A percentile compares a stretch with the other conserved stretches of the same genome.
Conservation (phyloP, 1,284 basidiomycete genomes). For the Trichosporon coremiiforme region DNA sequence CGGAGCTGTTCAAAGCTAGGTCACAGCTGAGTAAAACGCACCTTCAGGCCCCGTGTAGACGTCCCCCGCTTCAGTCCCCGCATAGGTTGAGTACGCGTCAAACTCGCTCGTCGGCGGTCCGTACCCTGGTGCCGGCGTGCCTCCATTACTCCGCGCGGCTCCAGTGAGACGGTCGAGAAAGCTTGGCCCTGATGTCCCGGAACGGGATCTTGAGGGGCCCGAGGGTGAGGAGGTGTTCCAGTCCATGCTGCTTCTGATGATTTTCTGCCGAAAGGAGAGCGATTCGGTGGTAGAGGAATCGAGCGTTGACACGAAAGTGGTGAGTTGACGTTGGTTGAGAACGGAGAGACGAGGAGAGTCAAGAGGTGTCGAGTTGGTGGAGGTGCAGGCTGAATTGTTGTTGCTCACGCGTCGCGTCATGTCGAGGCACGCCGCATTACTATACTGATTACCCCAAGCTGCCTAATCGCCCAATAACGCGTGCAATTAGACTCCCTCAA, state of each 20-base stretch:
- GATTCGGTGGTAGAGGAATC: too few relatives aligned
- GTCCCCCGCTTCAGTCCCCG: neutral
- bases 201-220: neutral
- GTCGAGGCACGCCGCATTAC: too few relatives aligned
- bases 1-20: neutral
- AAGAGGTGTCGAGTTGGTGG: too few relatives aligned
- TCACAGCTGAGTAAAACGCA: neutral
- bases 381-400: too few relatives aligned
- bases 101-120: constrained; percentile 11
- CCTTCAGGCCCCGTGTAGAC: neutral
- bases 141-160: neutral
- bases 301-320: too few relatives aligned
- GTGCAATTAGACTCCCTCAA: too few relatives aligned
- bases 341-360: too few relatives aligned
- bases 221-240: neutral
- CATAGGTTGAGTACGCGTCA: neutral
- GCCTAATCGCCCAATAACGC: too few relatives aligned
- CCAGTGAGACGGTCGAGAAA: constrained; percentile 10
- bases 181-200: neutral
- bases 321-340: too few relatives aligned
- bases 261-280: too few relatives aligned
- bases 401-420: too few relatives aligned
- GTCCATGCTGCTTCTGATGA: neutral
- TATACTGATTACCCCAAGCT: too few relatives aligned
- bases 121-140: neutral